Base-by-base conservation (phyloP, 2,329 filamentous ascomycete genomes). In the Fusarium sublunatum region DNA sequence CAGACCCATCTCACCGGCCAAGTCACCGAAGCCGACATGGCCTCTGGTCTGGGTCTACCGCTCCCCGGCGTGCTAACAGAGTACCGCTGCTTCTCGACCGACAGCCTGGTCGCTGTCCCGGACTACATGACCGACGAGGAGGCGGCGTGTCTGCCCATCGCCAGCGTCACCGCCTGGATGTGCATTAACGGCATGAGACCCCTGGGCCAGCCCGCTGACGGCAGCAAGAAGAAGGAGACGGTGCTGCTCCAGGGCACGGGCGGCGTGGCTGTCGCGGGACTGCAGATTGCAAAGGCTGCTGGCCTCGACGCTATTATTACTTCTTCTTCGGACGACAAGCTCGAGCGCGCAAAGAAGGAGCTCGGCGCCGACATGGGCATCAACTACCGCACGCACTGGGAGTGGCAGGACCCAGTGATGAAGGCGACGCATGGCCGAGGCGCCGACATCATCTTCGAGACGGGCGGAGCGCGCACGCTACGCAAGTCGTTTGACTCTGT, bases 131-230 rank as follows among this genome's bases (percentile, higher is more conserved):
- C 76, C 5, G 81, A 86, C 57, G 84, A 86, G 59, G 85, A 90
- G 73, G 88, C 86, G 1, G 78, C 79, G 19, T 86, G 84, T 39
- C 71, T 90, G 6, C 86, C 87, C 7, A 85, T 89, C 58, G 86
- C 87, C 0, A 81, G 80, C 2, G 79, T 89, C 28, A 89, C 88
- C 3, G 87, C 87, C 0, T 89, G 85, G 86, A 88, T 86, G 83
- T 79, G 83, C 8, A 78, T 90, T 65, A 88, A 89, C 72, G 82
- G 84, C 41, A 83, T 86, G 76, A 77, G 83, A 25, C 83, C 84
- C 0, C 68, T 85, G 0, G 84, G 84, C 1, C 75, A 83, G 47
- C 78, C 80, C 5, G 53, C 70, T 15, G 70, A 73, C 22, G 54
- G 59, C 1, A 22, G 24, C 19, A 66, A 66, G 26, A 57, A 66